Evolutionary conservation across 805 yeast species (phyloP).

Genomic region (Candida argentea): DNA sequence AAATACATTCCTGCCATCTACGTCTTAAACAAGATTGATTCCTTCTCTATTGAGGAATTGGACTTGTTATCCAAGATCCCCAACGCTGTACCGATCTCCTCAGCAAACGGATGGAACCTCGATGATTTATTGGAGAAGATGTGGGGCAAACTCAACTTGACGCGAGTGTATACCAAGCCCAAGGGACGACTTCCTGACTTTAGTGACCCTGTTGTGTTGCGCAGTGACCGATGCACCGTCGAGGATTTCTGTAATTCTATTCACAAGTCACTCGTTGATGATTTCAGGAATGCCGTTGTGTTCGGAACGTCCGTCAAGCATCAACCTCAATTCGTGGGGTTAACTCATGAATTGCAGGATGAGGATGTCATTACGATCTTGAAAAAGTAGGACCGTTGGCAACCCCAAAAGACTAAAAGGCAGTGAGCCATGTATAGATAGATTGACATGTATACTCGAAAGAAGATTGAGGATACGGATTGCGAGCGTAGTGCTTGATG

Average conservation of each 20-base stretch:
- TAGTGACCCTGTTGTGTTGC: slow-evolving; percentile 85
- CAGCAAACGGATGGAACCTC: slow-evolving; percentile 94
- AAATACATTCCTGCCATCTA: slow-evolving; percentile 93
- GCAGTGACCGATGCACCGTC: slow-evolving; percentile 72
- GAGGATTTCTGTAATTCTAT: slow-evolving; percentile 96
- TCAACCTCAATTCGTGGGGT: slow-evolving; percentile 94
- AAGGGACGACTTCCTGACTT: slow-evolving; percentile 93
- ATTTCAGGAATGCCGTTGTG: slow-evolving; percentile 87
- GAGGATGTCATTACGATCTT: slow-evolving; percentile 96
- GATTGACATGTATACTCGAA: too few relatives aligned
- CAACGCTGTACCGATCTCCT: slow-evolving; percentile 92
- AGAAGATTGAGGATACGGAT: too few relatives aligned
- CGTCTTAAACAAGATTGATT: slow-evolving; percentile 91
- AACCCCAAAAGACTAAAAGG: too few relatives aligned
- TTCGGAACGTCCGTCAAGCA: slow-evolving; percentile 94
- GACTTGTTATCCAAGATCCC: slow-evolving; percentile 88
- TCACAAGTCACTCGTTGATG: slow-evolving; percentile 89
- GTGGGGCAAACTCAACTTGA: slow-evolving; percentile 91
- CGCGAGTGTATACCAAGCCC: slow-evolving; percentile 95
- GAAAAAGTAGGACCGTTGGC: slow-evolving; percentile 47
- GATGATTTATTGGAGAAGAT: slow-evolving; percentile 88
- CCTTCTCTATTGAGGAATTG: slow-evolving; percentile 87
- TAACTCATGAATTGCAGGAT: slow-evolving; percentile 74
- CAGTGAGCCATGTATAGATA: too few relatives aligned
- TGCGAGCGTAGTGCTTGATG: too few relatives aligned